A percentile compares a stretch with the other conserved stretches of the same genome.
These are phyloP conservation scores for Solanum arcanum DNA, from an alignment of 257 asterid genomes.

Conservation along the genomic window DNA sequence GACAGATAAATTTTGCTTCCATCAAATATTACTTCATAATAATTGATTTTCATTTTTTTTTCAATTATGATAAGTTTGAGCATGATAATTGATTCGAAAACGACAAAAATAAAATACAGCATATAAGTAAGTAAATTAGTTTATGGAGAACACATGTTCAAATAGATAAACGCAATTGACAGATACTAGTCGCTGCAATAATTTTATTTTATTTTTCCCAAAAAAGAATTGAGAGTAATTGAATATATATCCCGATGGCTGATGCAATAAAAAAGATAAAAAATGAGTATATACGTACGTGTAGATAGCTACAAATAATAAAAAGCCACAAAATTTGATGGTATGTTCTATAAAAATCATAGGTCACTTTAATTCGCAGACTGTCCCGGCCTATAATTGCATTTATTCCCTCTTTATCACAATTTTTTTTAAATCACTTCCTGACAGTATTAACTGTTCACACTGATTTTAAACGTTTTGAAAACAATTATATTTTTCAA, in stretches of 20 bases:
- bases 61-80: neutral
- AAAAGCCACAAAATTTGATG: neutral
- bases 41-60: neutral
- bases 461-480: neutral
- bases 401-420: neutral
- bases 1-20: neutral
- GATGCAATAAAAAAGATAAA: neutral
- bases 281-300: neutral
- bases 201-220: neutral
- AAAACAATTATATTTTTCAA: neutral
- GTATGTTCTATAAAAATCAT: neutral
- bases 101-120: neutral
- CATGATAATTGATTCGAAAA: neutral
- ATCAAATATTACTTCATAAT: neutral
- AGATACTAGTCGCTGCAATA: neutral
- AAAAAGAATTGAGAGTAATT: neutral
- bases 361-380: neutral
- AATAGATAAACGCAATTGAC: neutral
- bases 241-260: neutral
- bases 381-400: neutral
- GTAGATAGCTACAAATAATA: neutral
- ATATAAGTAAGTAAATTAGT: neutral
- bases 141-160: neutral
- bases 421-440: neutral
- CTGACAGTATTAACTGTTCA: neutral